Conservation (phyloP, 352 stramenopile genomes). For the Phytopythium oedochilum region DNA sequence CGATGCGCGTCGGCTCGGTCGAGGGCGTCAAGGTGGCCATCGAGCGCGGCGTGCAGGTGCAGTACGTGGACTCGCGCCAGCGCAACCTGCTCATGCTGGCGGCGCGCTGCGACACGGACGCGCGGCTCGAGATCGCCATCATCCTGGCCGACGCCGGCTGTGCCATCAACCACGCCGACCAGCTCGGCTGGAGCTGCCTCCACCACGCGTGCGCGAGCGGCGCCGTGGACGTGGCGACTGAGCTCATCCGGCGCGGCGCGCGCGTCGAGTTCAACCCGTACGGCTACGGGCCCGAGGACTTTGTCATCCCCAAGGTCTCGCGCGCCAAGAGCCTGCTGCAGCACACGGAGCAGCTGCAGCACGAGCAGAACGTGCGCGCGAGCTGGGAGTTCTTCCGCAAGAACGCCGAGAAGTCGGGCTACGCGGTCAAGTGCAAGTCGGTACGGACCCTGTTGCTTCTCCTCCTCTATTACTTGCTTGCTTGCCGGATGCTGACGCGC, state of each 20-base stretch:
- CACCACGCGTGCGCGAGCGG: slow-evolving; percentile 82
- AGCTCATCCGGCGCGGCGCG: slow-evolving; percentile 69
- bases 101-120: slow-evolving; percentile 78
- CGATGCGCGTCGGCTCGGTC: slow-evolving; percentile 67
- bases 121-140: slow-evolving; percentile 74
- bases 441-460: slow-evolving; percentile 17
- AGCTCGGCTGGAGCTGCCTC: slow-evolving; percentile 80
- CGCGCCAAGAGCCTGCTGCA: slow-evolving; percentile 81
- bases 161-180: slow-evolving; percentile 83
- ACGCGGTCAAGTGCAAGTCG: slow-evolving; percentile 69
- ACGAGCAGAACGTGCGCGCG: slow-evolving; percentile 72
- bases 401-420: slow-evolving; percentile 61
- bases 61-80: slow-evolving; percentile 70
- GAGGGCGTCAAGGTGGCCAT: slow-evolving; percentile 84
- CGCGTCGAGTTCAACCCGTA: slow-evolving; percentile 80
- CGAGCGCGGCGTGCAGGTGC: slow-evolving; percentile 69
- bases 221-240: slow-evolving; percentile 59
- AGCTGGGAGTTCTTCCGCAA: slow-evolving; percentile 78
- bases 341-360: slow-evolving; percentile 82
- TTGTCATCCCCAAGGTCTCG: slow-evolving; percentile 75
- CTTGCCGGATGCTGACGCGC: not conserved
- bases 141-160: slow-evolving; percentile 82
- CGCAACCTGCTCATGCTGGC: slow-evolving; percentile 85
- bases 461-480: not conserved
- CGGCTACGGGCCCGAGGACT: slow-evolving; percentile 81